Evolutionary conservation across 305 asterid genomes (phyloP).

Genomic region (Fraxinus ornus): DNA sequence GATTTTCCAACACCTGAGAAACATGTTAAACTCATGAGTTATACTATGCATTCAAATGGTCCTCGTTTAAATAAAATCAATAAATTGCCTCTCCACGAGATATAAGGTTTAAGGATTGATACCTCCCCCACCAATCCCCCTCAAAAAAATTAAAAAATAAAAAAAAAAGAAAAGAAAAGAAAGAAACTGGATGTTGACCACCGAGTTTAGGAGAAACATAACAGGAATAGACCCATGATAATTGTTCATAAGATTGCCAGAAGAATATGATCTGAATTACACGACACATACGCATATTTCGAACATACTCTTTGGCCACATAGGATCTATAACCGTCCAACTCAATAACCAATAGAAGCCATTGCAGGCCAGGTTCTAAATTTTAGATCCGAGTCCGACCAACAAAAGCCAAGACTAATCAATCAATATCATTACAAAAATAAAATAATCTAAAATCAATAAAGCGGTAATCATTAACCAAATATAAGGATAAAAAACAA

Average conservation of each 20-base stretch:
- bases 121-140: too few species aligned
- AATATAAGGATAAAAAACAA: neutral
- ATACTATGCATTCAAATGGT: neutral
- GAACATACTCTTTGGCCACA: neutral
- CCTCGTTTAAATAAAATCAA: neutral
- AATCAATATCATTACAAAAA: neutral
- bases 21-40: neutral
- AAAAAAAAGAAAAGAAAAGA: too few species aligned
- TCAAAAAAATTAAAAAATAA: too few species aligned
- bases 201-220: neutral
- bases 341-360: neutral
- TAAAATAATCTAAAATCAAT: neutral
- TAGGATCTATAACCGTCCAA: neutral
- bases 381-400: neutral
- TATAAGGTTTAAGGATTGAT: neutral
- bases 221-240: neutral
- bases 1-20: conserved; percentile 82
- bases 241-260: neutral
- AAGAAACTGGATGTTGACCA: neutral
- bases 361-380: neutral
- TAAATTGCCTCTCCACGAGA: neutral
- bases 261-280: neutral
- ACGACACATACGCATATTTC: neutral
- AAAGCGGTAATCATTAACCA: neutral
- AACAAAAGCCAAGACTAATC: neutral